phyloP scores from a whole-genome alignment of 73 alveolate species.

The Tetrahymena borealis region DNA sequence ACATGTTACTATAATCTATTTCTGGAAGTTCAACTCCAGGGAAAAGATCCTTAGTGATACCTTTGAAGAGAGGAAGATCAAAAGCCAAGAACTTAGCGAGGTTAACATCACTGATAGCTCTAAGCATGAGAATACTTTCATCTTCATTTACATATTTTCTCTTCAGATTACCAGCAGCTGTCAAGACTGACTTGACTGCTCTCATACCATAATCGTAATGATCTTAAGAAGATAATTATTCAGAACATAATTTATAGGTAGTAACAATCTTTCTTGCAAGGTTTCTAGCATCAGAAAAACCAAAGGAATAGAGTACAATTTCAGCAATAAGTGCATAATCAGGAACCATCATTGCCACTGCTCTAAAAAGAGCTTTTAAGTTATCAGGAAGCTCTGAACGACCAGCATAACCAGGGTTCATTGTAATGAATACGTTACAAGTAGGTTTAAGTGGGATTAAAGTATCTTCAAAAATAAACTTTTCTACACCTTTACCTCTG shows the following conservation, averaged over 20 bases:
- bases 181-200: conserved; percentile 64
- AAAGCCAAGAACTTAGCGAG: conserved; percentile 63
- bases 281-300: conserved; percentile 64
- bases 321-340: conserved; percentile 89
- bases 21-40: conserved; percentile 56
- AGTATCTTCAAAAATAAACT: conserved; percentile 79
- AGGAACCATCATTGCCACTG: conserved; percentile 96
- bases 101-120: conserved; percentile 64
- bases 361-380: conserved; percentile 91
- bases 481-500: conserved; percentile 60
- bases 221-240: conserved; percentile 73
- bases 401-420: conserved; percentile 99
- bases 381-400: conserved; percentile 98
- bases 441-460: conserved; percentile 60
- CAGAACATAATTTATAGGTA: conserved; percentile 63
- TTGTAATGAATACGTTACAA: conserved; percentile 95
- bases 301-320: conserved; percentile 73
- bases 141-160: conserved; percentile 51
- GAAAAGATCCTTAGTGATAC: conserved; percentile 66
- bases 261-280: conserved; percentile 66
- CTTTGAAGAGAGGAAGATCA: conserved; percentile 61
- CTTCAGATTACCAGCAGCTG: conserved; percentile 64
- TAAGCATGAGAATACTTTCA: conserved; percentile 59
- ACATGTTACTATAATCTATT: conserved; percentile 46
- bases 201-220: conserved; percentile 82